Conservation (phyloP, 208 protist genomes). For the Leishmania major region DNA sequence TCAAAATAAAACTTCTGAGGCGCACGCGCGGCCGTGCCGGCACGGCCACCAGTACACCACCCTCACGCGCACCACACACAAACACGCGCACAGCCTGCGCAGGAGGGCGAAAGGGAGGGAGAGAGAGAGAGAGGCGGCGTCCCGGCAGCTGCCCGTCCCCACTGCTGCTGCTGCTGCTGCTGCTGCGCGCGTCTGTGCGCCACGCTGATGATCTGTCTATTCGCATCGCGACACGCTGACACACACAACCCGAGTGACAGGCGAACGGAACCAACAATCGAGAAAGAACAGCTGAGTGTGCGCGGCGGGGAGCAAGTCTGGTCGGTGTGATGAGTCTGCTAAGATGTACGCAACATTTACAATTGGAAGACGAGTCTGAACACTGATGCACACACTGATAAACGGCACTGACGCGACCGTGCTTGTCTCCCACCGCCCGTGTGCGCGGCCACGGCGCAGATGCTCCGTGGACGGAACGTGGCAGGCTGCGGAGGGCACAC, state of each 20-base stretch:
- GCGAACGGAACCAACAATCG: constrained; percentile 65
- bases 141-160: neutral
- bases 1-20: constrained; percentile 14
- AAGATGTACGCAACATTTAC: constrained; percentile 27
- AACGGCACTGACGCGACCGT: constrained; percentile 13
- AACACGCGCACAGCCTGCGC: neutral
- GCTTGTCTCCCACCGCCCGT: neutral
- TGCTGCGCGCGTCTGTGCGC: neutral
- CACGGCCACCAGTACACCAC: neutral
- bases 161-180: constrained; percentile 6
- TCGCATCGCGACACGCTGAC: constrained; percentile 42
- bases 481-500: constrained; percentile 16
- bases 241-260: constrained; percentile 57
- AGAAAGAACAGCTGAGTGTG: constrained; percentile 60
- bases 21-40: neutral
- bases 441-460: no score
- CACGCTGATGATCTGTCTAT: constrained; percentile 25
- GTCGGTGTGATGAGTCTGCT: constrained; percentile 28
- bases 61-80: neutral
- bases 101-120: neutral
- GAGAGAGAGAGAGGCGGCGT: neutral
- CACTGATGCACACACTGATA: constrained; percentile 23
- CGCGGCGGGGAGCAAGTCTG: constrained; percentile 1
- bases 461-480: constrained; percentile 13
- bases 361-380: constrained; percentile 39